Conservation (phyloP, 1,284 basidiomycete species). For the Melampsora abietis-canadensis region DNA sequence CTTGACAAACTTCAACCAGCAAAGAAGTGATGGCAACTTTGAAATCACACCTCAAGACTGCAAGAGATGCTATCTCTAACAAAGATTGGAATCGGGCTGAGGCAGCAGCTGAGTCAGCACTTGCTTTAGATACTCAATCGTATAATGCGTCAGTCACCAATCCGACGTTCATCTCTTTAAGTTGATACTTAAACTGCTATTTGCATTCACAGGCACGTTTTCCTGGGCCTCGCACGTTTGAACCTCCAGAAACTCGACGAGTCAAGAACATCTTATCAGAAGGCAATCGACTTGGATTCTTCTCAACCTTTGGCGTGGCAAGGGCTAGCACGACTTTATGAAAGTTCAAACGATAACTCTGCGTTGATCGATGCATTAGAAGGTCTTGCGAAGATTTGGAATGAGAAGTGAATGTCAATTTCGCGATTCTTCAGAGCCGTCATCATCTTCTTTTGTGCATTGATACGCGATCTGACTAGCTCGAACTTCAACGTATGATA, state of each 20-base stretch:
- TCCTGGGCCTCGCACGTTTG: constrained; percentile 28
- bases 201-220: constrained; percentile 24
- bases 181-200: background rate
- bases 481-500: background rate
- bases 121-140: constrained; percentile 12
- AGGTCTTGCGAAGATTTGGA: constrained; percentile 27
- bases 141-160: constrained; percentile 26
- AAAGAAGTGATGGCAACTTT: constrained; percentile 17
- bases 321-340: constrained; percentile 23
- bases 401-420: constrained; percentile 19
- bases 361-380: constrained; percentile 6
- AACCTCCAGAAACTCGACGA: constrained; percentile 22
- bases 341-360: constrained; percentile 18
- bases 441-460: background rate
- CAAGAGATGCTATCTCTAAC: constrained; percentile 21
- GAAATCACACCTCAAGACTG: constrained; percentile 31
- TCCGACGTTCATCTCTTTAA: background rate
- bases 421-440: background rate
- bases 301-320: constrained; percentile 37
- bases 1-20: too few relatives aligned
- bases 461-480: background rate
- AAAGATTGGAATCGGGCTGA: constrained; percentile 30
- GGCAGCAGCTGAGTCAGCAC: constrained; percentile 8
- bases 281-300: constrained; percentile 29
- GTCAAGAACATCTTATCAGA: constrained; percentile 27